A percentile compares a stretch with the other conserved stretches of the same genome.
phyloP scores from a whole-genome alignment of 306 rosid species.

The Cercis canadensis region DNA sequence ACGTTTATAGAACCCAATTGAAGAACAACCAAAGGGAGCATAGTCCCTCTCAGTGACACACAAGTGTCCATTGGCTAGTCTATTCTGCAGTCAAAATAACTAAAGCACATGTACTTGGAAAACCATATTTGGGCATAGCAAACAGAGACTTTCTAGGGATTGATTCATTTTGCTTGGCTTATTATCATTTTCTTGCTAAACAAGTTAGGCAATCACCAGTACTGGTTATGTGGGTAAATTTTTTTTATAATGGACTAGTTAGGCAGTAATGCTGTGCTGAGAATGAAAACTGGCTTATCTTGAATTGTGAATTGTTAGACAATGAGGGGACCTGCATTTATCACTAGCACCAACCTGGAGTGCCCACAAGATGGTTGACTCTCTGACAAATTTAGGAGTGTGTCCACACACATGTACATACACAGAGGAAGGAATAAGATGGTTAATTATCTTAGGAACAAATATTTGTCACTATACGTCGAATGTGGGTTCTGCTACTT shows the following conservation, averaged over 20 bases:
- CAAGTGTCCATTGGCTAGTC: constrained; percentile 9
- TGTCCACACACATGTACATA: constrained; percentile 27
- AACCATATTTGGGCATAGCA: constrained; percentile 45
- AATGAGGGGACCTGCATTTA: constrained; percentile 42
- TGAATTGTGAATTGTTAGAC: constrained; percentile 29
- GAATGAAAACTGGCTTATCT: constrained; percentile 18
- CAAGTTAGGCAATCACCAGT: constrained; percentile 62
- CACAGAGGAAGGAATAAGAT: constrained; percentile 27
- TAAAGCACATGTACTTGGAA: constrained; percentile 3
- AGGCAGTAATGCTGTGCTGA: constrained; percentile 43
- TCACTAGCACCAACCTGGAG: constrained; percentile 40
- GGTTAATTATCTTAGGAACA: constrained; percentile 19
- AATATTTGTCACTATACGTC: background rate
- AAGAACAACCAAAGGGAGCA: background rate
- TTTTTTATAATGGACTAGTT: constrained; percentile 35
- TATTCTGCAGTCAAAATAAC: constrained; percentile 10
- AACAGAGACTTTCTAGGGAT: constrained; percentile 46
- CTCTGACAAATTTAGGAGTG: constrained; percentile 20
- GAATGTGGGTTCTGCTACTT: background rate
- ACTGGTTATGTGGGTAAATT: constrained; percentile 32
- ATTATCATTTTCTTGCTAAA: constrained; percentile 52
- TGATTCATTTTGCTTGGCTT: constrained; percentile 43
- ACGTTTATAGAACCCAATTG: constrained; percentile 29
- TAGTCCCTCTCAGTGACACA: no score
- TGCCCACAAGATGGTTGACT: constrained; percentile 27